These are phyloP conservation scores for Ilyonectria sp. DNA, from an alignment of 2,329 filamentous ascomycete species.

Conservation along the genomic window DNA sequence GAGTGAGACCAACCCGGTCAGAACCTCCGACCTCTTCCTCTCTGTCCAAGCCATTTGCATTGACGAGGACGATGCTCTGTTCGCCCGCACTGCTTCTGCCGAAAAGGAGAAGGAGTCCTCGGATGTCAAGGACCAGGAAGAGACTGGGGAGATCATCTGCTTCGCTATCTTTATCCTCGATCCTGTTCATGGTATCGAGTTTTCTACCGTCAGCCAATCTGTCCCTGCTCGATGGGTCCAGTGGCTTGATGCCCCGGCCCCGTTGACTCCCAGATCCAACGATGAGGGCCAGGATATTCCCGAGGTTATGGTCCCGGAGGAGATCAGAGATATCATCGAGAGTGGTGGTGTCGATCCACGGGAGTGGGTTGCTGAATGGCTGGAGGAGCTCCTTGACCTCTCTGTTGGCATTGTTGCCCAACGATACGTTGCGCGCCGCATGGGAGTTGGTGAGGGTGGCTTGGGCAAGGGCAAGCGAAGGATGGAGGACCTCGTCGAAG, in stretches of 20 bases:
- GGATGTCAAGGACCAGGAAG: conserved; percentile 65
- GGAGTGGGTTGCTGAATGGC: conserved; percentile 98
- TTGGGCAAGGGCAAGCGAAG: conserved; percentile 74
- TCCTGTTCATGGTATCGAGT: conserved; percentile 91
- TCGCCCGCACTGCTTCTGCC: conserved; percentile 69
- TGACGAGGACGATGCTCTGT: conserved; percentile 76
- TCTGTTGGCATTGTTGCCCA: conserved; percentile 91
- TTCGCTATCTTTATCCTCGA: conserved; percentile 89
- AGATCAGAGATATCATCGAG: conserved; percentile 89
- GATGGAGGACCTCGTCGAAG: conserved; percentile 69
- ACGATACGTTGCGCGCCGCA: conserved; percentile 92
- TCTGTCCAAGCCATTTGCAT: conserved; percentile 90
- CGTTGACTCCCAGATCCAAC: conserved; percentile 68
- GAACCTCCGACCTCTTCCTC: conserved; percentile 95
- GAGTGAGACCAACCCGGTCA: conserved; percentile 88
- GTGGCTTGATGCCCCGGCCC: conserved; percentile 87
- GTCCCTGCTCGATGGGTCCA: conserved; percentile 89
- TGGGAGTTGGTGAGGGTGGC: conserved; percentile 92
- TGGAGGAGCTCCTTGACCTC: conserved; percentile 87
- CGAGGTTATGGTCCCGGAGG: conserved; percentile 74
- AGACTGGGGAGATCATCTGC: conserved; percentile 74
- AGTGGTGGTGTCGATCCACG: conserved; percentile 85
- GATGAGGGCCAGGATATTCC: conserved; percentile 60
- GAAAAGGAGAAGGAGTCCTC: conserved; percentile 71
- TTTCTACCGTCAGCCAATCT: conserved; percentile 85